Evolutionary conservation across 2,329 filamentous ascomycete species (phyloP), one percentile per base, ranked within the genome.

Genomic region (Sporothrix pseudoabietina): DNA sequence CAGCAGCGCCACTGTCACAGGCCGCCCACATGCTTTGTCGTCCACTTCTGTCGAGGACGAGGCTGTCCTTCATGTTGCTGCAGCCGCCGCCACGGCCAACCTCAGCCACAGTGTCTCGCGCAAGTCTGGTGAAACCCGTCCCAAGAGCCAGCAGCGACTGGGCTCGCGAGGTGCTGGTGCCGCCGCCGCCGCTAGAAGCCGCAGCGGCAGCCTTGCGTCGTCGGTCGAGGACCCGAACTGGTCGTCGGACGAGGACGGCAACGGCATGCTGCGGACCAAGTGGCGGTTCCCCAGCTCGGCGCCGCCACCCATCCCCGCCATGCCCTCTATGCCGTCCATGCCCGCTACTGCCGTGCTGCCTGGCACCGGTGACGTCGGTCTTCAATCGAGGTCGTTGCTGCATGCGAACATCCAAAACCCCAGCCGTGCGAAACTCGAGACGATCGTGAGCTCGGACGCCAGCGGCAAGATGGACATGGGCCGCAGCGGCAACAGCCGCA

Each of bases 381-480:
- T n/a, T 19, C 59, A 39, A n/a, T 10, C 47, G n/a, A 59, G 35
- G n/a, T 35, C 70, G 14, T 41, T 41, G 35, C 44, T 54, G 12
- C 63, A 68, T 1, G 19, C 26, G 55, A 55, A 22, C 55, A 26
- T 32, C 54, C 39, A 49, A n/a, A 30, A 52, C 54, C 19, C 63
- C 4, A 52, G 22, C 41, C 80, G 83, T 63, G 84, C 84, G 4
- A 84, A 82, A 77, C 79, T 87, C 49, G 82, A 84, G 73, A 86
- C 85, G 10, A 86, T 86, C 22, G 74, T 80, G 69, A 85, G 85
- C 79, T 83, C 82, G 22, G 81, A 83, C 54, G 79, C 79, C 32
- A 76, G 77, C 41, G 78, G 77, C 73, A 79, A 77, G 52, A 44
- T 55, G 44, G 73, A 74, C 5, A 2, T 68, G 19, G 55, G 41